Evolutionary conservation across 352 stramenopile species (phyloP).

Genomic region (Phytopythium vexans): DNA sequence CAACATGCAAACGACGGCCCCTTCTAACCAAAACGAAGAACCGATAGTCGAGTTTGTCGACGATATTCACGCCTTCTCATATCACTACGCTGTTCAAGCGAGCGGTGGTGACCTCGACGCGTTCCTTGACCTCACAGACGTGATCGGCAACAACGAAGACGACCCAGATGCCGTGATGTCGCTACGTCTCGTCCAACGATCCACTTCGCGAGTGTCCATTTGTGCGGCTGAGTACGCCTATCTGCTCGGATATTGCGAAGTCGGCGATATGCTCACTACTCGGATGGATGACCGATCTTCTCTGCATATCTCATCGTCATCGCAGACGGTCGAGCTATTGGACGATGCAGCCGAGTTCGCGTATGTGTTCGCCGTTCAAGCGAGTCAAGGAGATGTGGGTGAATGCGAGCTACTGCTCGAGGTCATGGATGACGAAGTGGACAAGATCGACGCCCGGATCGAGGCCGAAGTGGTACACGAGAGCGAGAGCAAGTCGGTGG

Average conservation of each 20-base stretch:
- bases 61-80: conserved; percentile 13
- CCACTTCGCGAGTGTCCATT: conserved; percentile 5
- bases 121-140: conserved; percentile 5
- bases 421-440: conserved; percentile 9
- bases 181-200: neutral
- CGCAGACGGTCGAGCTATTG: neutral
- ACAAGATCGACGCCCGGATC: conserved; percentile 9
- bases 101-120: conserved; percentile 4
- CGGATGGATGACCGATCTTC: neutral
- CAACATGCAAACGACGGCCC: neutral
- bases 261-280: conserved; percentile 11
- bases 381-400: conserved; percentile 4
- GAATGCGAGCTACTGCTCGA: conserved; percentile 6
- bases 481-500: neutral
- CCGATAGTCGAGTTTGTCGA: conserved; percentile 10
- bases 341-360: conserved; percentile 3
- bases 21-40: neutral
- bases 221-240: too few species aligned
- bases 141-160: neutral
- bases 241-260: conserved; percentile 9
- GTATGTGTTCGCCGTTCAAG: conserved; percentile 10
- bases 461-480: conserved; percentile 7
- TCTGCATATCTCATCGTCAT: neutral
- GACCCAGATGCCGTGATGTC: conserved; percentile 7
- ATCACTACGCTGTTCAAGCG: conserved; percentile 9